Conservation (phyloP, 768 basidiomycete genomes). For the Auricularia cornea region DNA sequence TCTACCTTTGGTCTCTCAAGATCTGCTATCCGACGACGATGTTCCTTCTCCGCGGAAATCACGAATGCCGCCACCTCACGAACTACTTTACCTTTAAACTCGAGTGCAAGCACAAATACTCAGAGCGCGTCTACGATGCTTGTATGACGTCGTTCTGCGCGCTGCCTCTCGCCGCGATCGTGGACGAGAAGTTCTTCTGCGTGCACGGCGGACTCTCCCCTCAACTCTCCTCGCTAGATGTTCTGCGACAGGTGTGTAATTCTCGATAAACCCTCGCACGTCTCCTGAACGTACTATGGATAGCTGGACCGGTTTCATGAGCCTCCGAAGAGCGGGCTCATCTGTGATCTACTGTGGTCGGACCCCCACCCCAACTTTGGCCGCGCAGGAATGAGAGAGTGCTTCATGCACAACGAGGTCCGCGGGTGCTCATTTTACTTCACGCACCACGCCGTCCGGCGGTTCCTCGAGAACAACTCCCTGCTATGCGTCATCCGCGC, state of each 20-base stretch:
- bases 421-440: constrained; percentile 89
- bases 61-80: constrained; percentile 56
- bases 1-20: constrained; percentile 39
- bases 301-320: constrained; percentile 92
- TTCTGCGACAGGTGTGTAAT: constrained; percentile 52
- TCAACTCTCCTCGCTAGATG: constrained; percentile 67
- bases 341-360: constrained; percentile 95
- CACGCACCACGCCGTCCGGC: constrained; percentile 90
- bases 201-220: constrained; percentile 96
- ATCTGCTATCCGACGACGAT: constrained; percentile 41
- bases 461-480: constrained; percentile 86
- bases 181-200: constrained; percentile 94
- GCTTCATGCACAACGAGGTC: constrained; percentile 70
- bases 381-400: constrained; percentile 68
- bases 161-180: constrained; percentile 81
- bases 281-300: background rate
- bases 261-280: background rate
- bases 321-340: constrained; percentile 81
- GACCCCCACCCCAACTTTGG: constrained; percentile 92
- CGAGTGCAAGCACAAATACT: constrained; percentile 93
- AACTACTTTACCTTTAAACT: constrained; percentile 98
- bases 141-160: constrained; percentile 86
- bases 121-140: constrained; percentile 77
- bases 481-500: constrained; percentile 87
- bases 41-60: constrained; percentile 39